Conservation (phyloP, 441 rosid species). For the Eutrema salsugineum region DNA sequence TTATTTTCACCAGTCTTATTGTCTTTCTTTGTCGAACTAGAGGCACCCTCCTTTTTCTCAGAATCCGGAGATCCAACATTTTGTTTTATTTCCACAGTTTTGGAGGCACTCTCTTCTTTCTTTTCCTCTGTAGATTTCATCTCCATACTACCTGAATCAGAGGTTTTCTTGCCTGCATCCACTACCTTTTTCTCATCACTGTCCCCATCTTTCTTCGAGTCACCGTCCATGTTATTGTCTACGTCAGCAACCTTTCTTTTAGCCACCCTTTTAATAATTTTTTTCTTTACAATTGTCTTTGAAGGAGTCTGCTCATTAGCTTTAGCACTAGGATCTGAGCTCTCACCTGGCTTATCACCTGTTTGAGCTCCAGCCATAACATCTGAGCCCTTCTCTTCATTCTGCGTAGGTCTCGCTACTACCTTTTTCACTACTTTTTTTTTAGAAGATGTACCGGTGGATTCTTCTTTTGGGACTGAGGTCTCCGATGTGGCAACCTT, state of each 20-base stretch:
- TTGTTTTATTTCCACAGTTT: slow-evolving; percentile 16
- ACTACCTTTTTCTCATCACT: slow-evolving; percentile 37
- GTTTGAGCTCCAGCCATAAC: slow-evolving; percentile 42
- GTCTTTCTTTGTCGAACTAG: slow-evolving; percentile 43
- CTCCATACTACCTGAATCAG: slow-evolving; percentile 35
- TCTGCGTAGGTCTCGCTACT: slow-evolving; percentile 34
- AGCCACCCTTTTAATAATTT: slow-evolving; percentile 77
- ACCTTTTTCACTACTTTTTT: slow-evolving; percentile 57
- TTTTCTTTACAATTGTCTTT: slow-evolving; percentile 65
- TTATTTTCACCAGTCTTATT: slow-evolving; percentile 27
- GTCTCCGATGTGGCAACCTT: slow-evolving; percentile 39
- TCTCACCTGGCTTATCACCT: slow-evolving; percentile 50
- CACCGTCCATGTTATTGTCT: slow-evolving; percentile 35
- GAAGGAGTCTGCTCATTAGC: slow-evolving; percentile 43
- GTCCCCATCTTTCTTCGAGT: slow-evolving; percentile 39
- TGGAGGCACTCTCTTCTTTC: slow-evolving; percentile 35
- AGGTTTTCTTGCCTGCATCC: slow-evolving; percentile 34
- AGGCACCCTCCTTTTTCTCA: slow-evolving; percentile 41
- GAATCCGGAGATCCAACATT: slow-evolving; percentile 33
- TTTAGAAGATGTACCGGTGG: slow-evolving; percentile 48
- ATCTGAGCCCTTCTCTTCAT: slow-evolving; percentile 38
- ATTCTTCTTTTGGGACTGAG: slow-evolving; percentile 42
- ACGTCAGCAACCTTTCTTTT: slow-evolving; percentile 62
- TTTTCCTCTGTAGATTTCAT: slow-evolving; percentile 38
- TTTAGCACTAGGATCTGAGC: slow-evolving; percentile 36